These are phyloP conservation scores for Syzygium syzygioides DNA, from an alignment of 441 rosid genomes.

Conservation along the genomic window DNA sequence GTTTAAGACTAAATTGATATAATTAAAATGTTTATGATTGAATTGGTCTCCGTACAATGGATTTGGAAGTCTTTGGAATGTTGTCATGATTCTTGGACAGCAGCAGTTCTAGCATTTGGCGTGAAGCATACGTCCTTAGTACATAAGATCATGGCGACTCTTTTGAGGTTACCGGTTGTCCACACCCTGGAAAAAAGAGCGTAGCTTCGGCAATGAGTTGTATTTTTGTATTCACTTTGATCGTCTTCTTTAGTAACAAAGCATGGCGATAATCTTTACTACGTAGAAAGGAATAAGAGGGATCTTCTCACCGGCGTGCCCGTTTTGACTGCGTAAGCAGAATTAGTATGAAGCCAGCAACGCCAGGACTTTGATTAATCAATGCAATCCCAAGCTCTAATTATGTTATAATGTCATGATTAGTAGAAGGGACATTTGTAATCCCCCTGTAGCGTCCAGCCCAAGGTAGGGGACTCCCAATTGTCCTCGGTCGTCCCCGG, in stretches of 20 bases:
- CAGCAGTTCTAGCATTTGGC: not conserved
- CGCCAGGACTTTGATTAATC: not conserved
- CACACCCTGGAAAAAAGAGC: not conserved
- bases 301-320: not conserved
- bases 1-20: no score
- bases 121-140: not conserved
- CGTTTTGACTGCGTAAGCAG: not conserved
- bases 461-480: not conserved
- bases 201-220: not conserved
- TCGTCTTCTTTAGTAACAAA: no score
- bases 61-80: no score
- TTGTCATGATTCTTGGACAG: not conserved
- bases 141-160: not conserved
- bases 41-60: no score
- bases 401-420: not conserved
- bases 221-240: no score
- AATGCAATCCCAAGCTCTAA: not conserved
- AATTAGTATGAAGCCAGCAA: not conserved
- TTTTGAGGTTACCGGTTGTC: not conserved
- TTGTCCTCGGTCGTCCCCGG: not conserved
- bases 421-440: not conserved
- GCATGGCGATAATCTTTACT: not conserved
- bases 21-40: no score
- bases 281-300: not conserved
- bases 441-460: not conserved